Base-by-base conservation (phyloP, 371 early-diverging fungal species). In the Mortierella sp. region DNA sequence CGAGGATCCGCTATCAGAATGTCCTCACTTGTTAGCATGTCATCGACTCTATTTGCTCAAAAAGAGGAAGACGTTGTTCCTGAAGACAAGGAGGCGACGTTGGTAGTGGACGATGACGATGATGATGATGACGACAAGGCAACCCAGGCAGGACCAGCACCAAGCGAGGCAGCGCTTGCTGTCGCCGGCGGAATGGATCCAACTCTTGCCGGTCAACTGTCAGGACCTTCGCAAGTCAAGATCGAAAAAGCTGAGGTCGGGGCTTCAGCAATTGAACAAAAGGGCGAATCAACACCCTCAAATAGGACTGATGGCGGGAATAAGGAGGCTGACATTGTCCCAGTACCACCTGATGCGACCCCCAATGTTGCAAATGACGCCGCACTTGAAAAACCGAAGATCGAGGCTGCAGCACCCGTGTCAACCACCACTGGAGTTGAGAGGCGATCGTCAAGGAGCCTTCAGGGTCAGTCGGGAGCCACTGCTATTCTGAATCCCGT, bases 131-230 rank as follows among this genome's bases (percentile, higher is more conserved):
- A 76, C 16, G 74, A 73, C 34, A 69, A 76, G 39, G 28, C 54
- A 25, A 41, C 37, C 3, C 65, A 76, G 29, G 68, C 55, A 1
- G 77, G 77, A 2, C 77, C 77, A 16, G 48, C 77, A 3, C 77
- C 77, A 0, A 76, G 77, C 34, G 77, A 76, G 28, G 77, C 77
- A 0, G 77, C 77, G 2, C 65, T 64, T 27, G 77, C 77, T 21
- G 77, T 76, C 44, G 77, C 77, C 8, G 66, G 70, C 16, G 77
- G 77, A 8, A 76, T 76, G 77, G 77, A 76, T 47, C 77, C 77
- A 22, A 46, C 58, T 37, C 46, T 65, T 21, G 77, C 77, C 1
- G 62, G 63, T 16, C 60, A 63, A 37, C 45, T 76, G 16, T 19
- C 61, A 3, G 52, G 34, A 21, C 48, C 65, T 13, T 49, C 71